Evolutionary conservation across 148 eudicot genomes (phyloP), one percentile per base, ranked within the genome.

Genomic region (Hydrangea macrophylla): DNA sequence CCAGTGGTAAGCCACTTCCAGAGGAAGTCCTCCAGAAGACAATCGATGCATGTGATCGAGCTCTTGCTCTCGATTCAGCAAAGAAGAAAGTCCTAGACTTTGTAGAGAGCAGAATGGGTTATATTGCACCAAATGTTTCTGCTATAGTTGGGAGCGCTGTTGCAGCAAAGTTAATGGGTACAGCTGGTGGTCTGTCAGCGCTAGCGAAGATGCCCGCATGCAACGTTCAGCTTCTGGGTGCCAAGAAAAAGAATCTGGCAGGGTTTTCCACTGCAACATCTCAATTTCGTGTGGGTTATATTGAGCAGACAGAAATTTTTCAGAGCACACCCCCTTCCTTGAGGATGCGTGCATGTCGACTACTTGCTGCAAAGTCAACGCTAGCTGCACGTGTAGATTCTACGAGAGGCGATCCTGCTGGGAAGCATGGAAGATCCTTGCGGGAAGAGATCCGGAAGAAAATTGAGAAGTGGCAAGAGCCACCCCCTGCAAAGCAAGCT

Each of bases 401-500:
- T 22, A 90, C 83, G 0, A 76, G 90, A 74, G 97, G 97, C n/a
- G 99, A 94, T 75, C 88, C 90, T 36, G 81, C 85, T 37, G 99
- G 97, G 31, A 85, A 81, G 75, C 78, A 74, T 39, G 97, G 99
- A 60, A 90, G 99, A 75, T 18, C 60, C 15, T 73, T 88, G 2
- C 84, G 89, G 6, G 97, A 88, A 55, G 97, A 88, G 77, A 77
- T 94, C 30, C 91, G 84, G 42, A 94, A 94, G 70, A 94, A 90
- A 82, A 94, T 94, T 60, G 99, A 90, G 80, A 94, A 94, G 66
- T 94, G 97, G 99, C 99, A 90, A 74, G 99, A 90, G 76, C 99
- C 96, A 25, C 99, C 99, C 33, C 99, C 97, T 54, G 96, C 99
- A 17, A 94, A 94, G 88, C 90, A 88, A 73, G 97, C 99, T 20